Evolutionary conservation across 2,329 filamentous ascomycete genomes (phyloP), one percentile per base, ranked within the genome.

Genomic region (Whalleya microplaca): DNA sequence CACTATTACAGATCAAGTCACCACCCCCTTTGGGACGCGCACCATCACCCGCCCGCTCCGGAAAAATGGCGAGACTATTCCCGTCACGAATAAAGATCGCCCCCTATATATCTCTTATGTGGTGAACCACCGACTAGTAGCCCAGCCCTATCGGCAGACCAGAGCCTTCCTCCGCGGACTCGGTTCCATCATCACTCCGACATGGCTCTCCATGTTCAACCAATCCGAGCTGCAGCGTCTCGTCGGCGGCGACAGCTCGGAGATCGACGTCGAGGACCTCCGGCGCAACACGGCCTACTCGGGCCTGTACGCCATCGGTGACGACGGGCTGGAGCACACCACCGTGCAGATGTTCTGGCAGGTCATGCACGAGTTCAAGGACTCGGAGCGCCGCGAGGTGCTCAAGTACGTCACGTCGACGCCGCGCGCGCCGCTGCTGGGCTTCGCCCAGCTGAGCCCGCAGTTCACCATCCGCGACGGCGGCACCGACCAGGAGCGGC

Each of bases 121-220:
- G 57, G 91, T 92, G 10, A 88, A 90, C 10, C 93, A 98, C 72
- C 89, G 93, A 10, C 85, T 99, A 0, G 87, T 92, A 53, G 81
- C 84, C 1, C 95, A 98, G 69, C 90, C 91, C 1, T 83, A 84
- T 48, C 76, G 81, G n/a, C 92, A 97, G 69, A 97, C 93, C 0
- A 83, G 86, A 20, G 92, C 92, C 1, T 99, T 99, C 72, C 82
- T 99, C 7, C 86, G 86, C 53, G 95, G 95, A 0, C 84, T 99
- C 1, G 86, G 90, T 20, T 82, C 88, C 62, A 96, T 99, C 69
- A 95, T 99, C 63, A 89, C 93, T 56, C 93, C 94, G 0, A 85
- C 86, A 2, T 99, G 95, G 95, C 83, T 99, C 3, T 92, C 89
- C 67, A 98, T 99, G 95, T 99, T 99, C 80, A 99, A 99, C 73